Evolutionary conservation across 352 stramenopile species (phyloP), one percentile per base, ranked within the genome.

Genomic region (Phytopythium oedochilum): DNA sequence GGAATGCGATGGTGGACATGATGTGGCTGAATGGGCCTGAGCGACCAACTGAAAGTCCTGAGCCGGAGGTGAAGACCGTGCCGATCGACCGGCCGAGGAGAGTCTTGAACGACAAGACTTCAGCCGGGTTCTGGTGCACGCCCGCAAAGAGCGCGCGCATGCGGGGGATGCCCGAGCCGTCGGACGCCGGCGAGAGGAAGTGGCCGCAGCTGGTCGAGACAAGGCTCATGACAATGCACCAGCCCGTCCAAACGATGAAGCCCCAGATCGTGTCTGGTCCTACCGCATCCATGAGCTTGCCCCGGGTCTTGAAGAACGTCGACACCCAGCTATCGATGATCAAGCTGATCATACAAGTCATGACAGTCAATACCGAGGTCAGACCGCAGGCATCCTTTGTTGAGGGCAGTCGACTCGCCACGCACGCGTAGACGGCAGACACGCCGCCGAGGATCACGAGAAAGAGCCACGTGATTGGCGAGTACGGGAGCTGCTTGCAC

Each of bases 401-500:
- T 17, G 23, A 4, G 23, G 12, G 14, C 14, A 0, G 23, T 3
- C 22, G 7, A 18, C 12, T 6, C 35, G 35, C 6, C 12, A 48
- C 63, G 34, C 70, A 92, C 83, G 78, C 81, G 51, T 86, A 88
- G 14, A 86, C 40, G 34, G 82, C 82, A 17, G 79, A 73, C 46
- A 88, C 53, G 2, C 59, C 63, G 9, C 83, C 79, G 10, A 94
- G 57, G 8, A 86, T 65, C 34, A 76, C 68, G 35, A 94, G 60
- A 39, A 86, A 94, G 20, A 91, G 63, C 83, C 83, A 94, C 51
- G 78, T 94, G 26, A 90, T 80, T 1, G 79, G 84, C 29, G 84
- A 94, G 45, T 91, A 85, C 22, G 84, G 82, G n/a, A 94, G 45
- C 51, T 88, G 82, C 54, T 86, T 87, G 64, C 79, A 92, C 43